A percentile compares a stretch with the other conserved stretches of the same genome.
Conservation (phyloP, 164 flowering plant species). For the Liquidambar formosana region DNA sequence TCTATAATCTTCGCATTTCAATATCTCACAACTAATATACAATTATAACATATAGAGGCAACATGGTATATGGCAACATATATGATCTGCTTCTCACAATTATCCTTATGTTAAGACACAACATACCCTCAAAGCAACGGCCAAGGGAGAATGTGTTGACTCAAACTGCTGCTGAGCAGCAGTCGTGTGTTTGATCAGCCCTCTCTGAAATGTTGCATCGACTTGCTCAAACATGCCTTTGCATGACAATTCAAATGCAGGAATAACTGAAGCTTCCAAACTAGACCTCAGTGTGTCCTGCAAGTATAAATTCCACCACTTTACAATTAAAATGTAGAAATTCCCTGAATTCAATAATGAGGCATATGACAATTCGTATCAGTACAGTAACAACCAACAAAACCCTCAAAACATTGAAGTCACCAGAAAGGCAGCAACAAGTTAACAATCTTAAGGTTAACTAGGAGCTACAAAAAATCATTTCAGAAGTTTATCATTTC, state of each 20-base stretch:
- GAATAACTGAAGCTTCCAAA: constrained; percentile 74
- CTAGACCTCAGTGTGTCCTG: constrained; percentile 75
- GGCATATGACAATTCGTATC: not conserved
- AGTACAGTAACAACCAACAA: not conserved
- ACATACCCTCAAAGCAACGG: constrained; percentile 72
- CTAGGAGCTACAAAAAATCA: not conserved
- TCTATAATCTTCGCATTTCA: no score
- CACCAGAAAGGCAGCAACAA: not conserved
- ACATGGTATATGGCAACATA: not conserved
- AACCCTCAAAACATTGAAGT: not conserved
- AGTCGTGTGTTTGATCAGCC: constrained; percentile 61
- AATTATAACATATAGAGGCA: no score
- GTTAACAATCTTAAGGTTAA: not conserved
- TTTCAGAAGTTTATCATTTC: no score
- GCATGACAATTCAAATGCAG: constrained; percentile 88
- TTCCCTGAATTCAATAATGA: not conserved
- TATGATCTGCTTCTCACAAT: not conserved
- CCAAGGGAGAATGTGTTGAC: constrained; percentile 64
- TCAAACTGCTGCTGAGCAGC: constrained; percentile 72
- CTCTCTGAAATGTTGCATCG: constrained; percentile 72
- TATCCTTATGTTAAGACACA: not conserved
- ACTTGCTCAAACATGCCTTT: constrained; percentile 88
- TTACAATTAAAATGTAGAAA: not conserved
- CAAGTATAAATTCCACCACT: constrained; percentile 7
- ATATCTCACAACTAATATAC: no score